Conservation (phyloP, 2,329 filamentous ascomycete species). For the Xylariaceae sp. region DNA sequence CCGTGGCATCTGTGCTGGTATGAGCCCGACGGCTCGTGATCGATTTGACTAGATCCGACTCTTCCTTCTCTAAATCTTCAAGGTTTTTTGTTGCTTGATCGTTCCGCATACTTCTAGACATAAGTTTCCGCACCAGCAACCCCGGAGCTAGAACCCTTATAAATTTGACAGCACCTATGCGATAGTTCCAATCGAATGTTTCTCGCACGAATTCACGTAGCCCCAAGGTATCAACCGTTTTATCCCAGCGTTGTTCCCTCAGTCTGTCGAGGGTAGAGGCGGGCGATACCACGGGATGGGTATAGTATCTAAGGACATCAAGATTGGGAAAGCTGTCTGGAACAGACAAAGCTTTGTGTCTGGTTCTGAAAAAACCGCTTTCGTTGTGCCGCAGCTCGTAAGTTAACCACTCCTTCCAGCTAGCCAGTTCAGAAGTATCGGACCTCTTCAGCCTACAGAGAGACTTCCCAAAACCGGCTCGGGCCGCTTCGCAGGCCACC, state of each 20-base stretch:
- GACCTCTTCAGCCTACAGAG: slow-evolving; percentile 67
- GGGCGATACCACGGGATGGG: slow-evolving; percentile 79
- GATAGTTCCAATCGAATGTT: slow-evolving; percentile 83
- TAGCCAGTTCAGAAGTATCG: slow-evolving; percentile 60
- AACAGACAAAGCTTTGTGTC: slow-evolving; percentile 73
- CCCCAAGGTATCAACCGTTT: slow-evolving; percentile 64
- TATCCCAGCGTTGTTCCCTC: slow-evolving; percentile 61
- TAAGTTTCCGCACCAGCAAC: slow-evolving; percentile 66
- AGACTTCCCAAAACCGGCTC: slow-evolving; percentile 80
- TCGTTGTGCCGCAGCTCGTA: slow-evolving; percentile 84
- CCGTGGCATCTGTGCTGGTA: slow-evolving; percentile 71
- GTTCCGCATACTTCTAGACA: slow-evolving; percentile 42
- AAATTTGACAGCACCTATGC: slow-evolving; percentile 80
- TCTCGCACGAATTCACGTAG: slow-evolving; percentile 76
- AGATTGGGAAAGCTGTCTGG: slow-evolving; percentile 80
- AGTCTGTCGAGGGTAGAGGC: slow-evolving; percentile 58
- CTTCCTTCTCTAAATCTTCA: slow-evolving; percentile 45
- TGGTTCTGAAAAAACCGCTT: slow-evolving; percentile 75
- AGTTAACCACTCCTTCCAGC: slow-evolving; percentile 73
- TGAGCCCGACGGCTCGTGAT: slow-evolving; percentile 72
- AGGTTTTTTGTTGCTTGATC: slow-evolving; percentile 33
- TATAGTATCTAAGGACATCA: slow-evolving; percentile 84
- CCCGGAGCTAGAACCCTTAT: slow-evolving; percentile 78
- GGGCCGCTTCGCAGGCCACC: slow-evolving; percentile 85
- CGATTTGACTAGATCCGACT: slow-evolving; percentile 60